Evolutionary conservation across 1,284 basidiomycete genomes (phyloP), one percentile per base, ranked within the genome.

Genomic region (Leccinum griseonigrum): DNA sequence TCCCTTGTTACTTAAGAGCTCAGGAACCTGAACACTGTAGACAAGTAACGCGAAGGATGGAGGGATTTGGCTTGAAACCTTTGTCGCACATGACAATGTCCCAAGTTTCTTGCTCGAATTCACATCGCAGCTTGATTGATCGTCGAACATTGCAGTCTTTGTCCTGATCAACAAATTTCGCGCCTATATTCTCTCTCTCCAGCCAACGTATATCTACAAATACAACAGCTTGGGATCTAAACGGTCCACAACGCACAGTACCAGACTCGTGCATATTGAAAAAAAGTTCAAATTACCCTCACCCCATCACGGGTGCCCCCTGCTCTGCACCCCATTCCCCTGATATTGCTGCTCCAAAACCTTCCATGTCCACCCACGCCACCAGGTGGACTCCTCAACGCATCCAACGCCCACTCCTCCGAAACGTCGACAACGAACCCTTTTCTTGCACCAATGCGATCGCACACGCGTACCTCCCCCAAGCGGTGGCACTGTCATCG

Each of bases 381-480:
- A 7, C 53, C 63, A 43, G 68, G 63, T 7, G 72, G 71, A 40
- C 62, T 66, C 13, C 48, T 50, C 1, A 75, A 60, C 10, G 72
- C 72, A 61, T 81, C 81, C 60, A 82, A 66, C 62, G 74, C 73
- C 88, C 89, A 91, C 66, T 85, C 83, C 36, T 86, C 83, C 87
- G 87, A 79, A 96, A 95, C 56, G 90, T 89, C 63, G 90, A 87
- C 69, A 90, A 78, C 4, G 93, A 90, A 14, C 95, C 95, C 76
- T 94, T 96, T 79, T 97, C 95, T 67, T 94, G 90, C 28, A 92
- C 82, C 71, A 96, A 79, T 52, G 87, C 84, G 64, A 93, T 81
- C 32, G 79, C 82, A 59, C 75, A 77, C 28, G 68, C 59, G n/a
- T 71, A 74, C 8, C 66, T 3, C 50, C 50, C 29, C 56, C 62